A percentile compares a stretch with the other conserved stretches of the same genome.
Conservation (phyloP, 306 rosid genomes). For the Bauhinia variegata region DNA sequence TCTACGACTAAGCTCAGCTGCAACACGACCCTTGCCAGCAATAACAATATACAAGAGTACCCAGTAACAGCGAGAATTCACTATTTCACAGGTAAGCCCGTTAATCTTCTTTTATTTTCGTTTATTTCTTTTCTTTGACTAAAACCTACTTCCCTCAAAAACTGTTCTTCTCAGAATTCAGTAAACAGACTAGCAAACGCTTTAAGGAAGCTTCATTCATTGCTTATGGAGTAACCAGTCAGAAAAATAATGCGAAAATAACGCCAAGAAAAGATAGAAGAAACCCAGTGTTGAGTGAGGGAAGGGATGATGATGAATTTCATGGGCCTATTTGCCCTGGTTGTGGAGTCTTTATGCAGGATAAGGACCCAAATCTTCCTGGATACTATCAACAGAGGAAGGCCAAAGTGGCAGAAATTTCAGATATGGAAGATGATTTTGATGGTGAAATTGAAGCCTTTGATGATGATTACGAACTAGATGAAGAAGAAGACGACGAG, state of each 20-base stretch:
- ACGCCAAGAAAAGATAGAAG: conserved; percentile 41
- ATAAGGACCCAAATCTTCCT: conserved; percentile 68
- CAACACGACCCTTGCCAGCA: conserved; percentile 40
- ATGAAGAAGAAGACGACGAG: conserved; percentile 26
- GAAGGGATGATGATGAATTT: conserved; percentile 85
- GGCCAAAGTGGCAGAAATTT: conserved; percentile 35
- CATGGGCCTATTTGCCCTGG: conserved; percentile 84
- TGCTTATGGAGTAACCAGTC: conserved; percentile 43
- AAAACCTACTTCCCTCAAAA: conserved; percentile 16
- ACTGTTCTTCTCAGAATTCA: conserved; percentile 33
- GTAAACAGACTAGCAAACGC: conserved; percentile 31
- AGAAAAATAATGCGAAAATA: conserved; percentile 40
- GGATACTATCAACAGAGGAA: conserved; percentile 67
- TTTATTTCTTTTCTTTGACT: background rate
- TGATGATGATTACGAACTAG: conserved; percentile 21
- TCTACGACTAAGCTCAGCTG: conserved; percentile 35
- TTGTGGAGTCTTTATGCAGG: conserved; percentile 96
- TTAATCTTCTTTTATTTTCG: conserved; percentile 19
- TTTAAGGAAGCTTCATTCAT: conserved; percentile 36
- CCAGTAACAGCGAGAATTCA: conserved; percentile 20
- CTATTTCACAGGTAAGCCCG: conserved; percentile 49
- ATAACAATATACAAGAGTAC: conserved; percentile 30
- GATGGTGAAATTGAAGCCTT: conserved; percentile 35
- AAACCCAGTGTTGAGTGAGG: conserved; percentile 74
- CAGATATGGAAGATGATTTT: conserved; percentile 43